These are phyloP conservation scores for Climacium dendroides DNA, from an alignment of 225 moss, liverwort and hornwort species.

Conservation along the genomic window DNA sequence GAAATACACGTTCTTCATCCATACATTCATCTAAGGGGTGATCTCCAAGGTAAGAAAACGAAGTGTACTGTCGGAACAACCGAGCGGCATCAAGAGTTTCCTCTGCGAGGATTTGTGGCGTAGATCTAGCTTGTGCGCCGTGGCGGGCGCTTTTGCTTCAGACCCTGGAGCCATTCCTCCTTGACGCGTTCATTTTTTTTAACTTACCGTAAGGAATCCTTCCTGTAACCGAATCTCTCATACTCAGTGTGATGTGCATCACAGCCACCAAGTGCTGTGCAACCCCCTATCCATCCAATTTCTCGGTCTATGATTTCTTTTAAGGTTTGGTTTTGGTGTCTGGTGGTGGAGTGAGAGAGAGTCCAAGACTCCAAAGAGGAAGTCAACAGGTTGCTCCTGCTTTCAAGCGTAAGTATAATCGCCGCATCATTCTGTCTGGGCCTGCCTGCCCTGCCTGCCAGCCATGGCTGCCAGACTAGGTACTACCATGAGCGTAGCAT, in stretches of 20 bases:
- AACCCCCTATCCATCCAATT: not conserved
- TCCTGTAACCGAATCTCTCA: not conserved
- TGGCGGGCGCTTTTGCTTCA: not conserved
- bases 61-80: not conserved
- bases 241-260: not conserved
- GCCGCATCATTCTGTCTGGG: conserved; percentile 4
- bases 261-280: not conserved
- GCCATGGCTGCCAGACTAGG: conserved; percentile 11
- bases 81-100: not conserved
- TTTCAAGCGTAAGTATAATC: conserved; percentile 10
- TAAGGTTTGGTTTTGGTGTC: not conserved
- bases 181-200: not conserved
- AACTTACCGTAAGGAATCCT: not conserved
- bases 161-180: not conserved
- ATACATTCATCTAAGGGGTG: not conserved
- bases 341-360: not conserved
- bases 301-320: not conserved
- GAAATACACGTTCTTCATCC: not conserved
- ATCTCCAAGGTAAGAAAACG: not conserved
- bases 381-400: conserved; percentile 23
- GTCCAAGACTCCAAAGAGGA: not conserved
- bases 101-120: not conserved
- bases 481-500: not conserved
- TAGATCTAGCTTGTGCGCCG: conserved; percentile 3
- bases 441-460: not conserved